Evolutionary conservation across 305 asterid species (phyloP).

Genomic region (Solanum aculeatissimum): DNA sequence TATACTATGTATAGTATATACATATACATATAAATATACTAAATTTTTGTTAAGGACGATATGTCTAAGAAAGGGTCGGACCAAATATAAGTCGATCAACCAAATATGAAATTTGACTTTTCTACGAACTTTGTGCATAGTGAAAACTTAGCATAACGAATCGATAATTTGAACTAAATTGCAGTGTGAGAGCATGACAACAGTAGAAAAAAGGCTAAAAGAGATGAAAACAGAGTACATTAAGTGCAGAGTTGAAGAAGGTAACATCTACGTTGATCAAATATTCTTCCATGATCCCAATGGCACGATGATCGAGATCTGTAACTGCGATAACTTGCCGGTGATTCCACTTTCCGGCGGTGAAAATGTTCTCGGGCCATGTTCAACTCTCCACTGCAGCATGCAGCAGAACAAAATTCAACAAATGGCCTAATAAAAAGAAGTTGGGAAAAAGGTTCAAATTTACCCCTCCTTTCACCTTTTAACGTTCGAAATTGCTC

Average conservation of each 20-base stretch:
- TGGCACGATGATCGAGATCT: slow-evolving; percentile 16
- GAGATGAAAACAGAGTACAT: slow-evolving; percentile 9
- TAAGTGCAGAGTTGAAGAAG: slow-evolving; percentile 7
- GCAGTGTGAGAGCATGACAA: slow-evolving; percentile 13
- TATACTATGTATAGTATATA: too few species aligned
- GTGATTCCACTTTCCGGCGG: background rate
- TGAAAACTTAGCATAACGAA: background rate
- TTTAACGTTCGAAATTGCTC: background rate
- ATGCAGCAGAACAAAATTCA: background rate
- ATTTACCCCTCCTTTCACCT: background rate
- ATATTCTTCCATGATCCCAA: slow-evolving; percentile 12
- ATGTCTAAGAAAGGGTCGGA: background rate
- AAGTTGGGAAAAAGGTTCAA: background rate
- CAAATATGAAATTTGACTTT: background rate
- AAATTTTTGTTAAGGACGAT: background rate
- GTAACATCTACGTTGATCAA: slow-evolving; percentile 6
- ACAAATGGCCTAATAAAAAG: background rate
- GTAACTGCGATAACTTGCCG: slow-evolving; percentile 13
- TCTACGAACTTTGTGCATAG: accelerated
- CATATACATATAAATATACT: too few species aligned
- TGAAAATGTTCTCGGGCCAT: background rate
- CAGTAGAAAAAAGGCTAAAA: slow-evolving; percentile 3
- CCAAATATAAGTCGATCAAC: background rate
- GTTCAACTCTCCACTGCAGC: background rate
- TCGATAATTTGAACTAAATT: background rate